Percentiles rank a stretch among this genome's conserved stretches.
phyloP scores from a whole-genome alignment of 352 stramenopile genomes.

The Phytophthora foliorum region DNA sequence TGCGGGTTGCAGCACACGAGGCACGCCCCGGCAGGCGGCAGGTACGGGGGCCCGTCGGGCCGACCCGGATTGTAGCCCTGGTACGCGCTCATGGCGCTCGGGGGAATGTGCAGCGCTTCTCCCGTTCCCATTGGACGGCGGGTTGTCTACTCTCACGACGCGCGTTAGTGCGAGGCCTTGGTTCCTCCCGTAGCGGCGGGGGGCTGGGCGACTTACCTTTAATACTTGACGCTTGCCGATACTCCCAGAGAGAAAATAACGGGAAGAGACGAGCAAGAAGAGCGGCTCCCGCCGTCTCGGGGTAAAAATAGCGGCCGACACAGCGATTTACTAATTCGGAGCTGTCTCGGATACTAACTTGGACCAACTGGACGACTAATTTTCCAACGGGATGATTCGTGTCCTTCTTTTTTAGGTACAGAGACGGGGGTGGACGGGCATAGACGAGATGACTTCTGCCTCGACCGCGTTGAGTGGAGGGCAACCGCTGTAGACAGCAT shows the following conservation, averaged over 20 bases:
- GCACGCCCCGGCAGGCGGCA: conserved; percentile 38
- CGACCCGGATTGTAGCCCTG: conserved; percentile 22
- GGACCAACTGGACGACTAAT: neutral
- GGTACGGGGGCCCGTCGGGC: conserved; percentile 17
- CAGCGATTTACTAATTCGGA: conserved; percentile 24
- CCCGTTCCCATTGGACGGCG: conserved; percentile 40
- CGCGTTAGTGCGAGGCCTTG: no score
- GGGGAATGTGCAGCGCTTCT: conserved; percentile 39
- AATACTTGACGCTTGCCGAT: conserved; percentile 26
- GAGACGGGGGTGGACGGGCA: neutral
- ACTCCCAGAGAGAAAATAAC: conserved; percentile 45
- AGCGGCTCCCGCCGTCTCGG: conserved; percentile 16
- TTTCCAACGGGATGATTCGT: conserved; percentile 21
- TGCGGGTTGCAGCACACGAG: conserved; percentile 51
- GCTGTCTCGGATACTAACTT: no score
- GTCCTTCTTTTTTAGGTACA: conserved; percentile 28
- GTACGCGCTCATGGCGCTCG: conserved; percentile 36
- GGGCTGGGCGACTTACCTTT: conserved; percentile 8
- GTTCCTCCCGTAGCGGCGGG: no score
- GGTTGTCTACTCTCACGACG: neutral
- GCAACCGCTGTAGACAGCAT: neutral
- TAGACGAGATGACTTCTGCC: neutral
- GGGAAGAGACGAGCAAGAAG: conserved; percentile 43
- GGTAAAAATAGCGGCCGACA: conserved; percentile 28
- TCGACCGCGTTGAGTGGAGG: conserved; percentile 6